Conservation (phyloP, 495 filamentous ascomycete species). For the Penicillium angulare region DNA sequence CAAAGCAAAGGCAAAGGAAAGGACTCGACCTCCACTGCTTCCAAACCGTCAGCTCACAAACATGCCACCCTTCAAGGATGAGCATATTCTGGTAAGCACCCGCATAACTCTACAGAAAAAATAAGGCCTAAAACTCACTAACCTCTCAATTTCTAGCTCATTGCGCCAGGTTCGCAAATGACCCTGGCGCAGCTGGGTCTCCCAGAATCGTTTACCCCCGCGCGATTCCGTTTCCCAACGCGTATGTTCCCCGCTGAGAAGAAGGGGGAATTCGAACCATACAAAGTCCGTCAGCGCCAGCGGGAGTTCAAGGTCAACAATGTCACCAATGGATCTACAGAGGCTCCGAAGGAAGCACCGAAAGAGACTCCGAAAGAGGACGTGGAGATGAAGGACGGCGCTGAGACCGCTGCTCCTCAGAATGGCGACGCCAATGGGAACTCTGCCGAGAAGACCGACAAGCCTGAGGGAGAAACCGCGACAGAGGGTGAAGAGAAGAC, state of each 20-base stretch:
- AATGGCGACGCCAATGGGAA: conserved; percentile 13
- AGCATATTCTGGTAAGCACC: conserved; percentile 64
- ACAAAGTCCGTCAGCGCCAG: conserved; percentile 70
- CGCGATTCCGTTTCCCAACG: conserved; percentile 75
- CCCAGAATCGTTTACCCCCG: conserved; percentile 85
- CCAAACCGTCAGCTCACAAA: conserved; percentile 8
- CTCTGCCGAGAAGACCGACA: conserved; percentile 17
- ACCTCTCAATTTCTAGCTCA: conserved; percentile 55
- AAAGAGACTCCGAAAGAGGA: conserved; percentile 42
- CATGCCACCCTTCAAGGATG: conserved; percentile 77
- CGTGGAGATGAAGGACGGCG: conserved; percentile 45
- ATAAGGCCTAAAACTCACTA: neutral
- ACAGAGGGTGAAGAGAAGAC: conserved; percentile 19
- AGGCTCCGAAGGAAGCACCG: conserved; percentile 38
- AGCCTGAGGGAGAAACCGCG: conserved; percentile 1
- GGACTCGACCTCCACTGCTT: conserved; percentile 1
- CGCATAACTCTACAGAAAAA: too few species aligned
- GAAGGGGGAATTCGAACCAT: conserved; percentile 77
- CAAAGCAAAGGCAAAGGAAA: too few species aligned
- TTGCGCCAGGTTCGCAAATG: conserved; percentile 90
- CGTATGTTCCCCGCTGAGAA: conserved; percentile 90
- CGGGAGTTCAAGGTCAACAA: conserved; percentile 50
- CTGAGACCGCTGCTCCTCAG: conserved; percentile 12
- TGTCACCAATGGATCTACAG: conserved; percentile 30
- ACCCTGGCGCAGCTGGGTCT: conserved; percentile 93